A percentile compares a stretch with the other conserved stretches of the same genome.
Conservation (phyloP, 805 yeast species). For the Candida arabinofermentans region DNA sequence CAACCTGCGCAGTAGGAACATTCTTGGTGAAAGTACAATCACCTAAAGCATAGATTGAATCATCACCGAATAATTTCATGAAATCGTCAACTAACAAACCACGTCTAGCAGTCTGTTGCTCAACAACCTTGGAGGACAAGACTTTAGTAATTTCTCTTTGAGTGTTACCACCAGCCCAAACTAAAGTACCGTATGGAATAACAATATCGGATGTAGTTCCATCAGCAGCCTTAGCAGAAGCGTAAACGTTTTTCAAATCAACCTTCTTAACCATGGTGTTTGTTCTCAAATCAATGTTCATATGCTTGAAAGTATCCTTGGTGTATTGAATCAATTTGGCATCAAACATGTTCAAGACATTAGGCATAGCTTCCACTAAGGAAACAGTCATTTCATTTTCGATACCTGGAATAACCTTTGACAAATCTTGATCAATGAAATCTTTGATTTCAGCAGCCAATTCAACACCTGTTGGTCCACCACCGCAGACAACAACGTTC, state of each 20-base stretch:
- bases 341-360: conserved; percentile 74
- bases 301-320: conserved; percentile 61
- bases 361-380: conserved; percentile 85
- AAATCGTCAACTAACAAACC: conserved; percentile 82
- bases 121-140: conserved; percentile 63
- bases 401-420: conserved; percentile 82
- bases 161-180: conserved; percentile 97
- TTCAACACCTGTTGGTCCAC: conserved; percentile 98
- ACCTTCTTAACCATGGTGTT: conserved; percentile 88
- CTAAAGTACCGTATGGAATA: conserved; percentile 85
- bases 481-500: conserved; percentile 90
- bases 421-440: conserved; percentile 85
- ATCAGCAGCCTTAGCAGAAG: conserved; percentile 60
- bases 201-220: conserved; percentile 54
- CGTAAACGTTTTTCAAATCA: conserved; percentile 62
- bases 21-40: conserved; percentile 89
- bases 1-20: conserved; percentile 97
- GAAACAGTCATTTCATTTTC: conserved; percentile 77
- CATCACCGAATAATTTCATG: conserved; percentile 76
- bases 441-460: conserved; percentile 94
- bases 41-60: conserved; percentile 78
- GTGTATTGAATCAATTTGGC: conserved; percentile 70
- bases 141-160: conserved; percentile 70
- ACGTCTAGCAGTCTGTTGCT: conserved; percentile 79
- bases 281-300: conserved; percentile 68